Evolutionary conservation across 208 protist genomes (phyloP), one percentile per base, ranked within the genome.

Genomic region (Trypanosoma melophagium): DNA sequence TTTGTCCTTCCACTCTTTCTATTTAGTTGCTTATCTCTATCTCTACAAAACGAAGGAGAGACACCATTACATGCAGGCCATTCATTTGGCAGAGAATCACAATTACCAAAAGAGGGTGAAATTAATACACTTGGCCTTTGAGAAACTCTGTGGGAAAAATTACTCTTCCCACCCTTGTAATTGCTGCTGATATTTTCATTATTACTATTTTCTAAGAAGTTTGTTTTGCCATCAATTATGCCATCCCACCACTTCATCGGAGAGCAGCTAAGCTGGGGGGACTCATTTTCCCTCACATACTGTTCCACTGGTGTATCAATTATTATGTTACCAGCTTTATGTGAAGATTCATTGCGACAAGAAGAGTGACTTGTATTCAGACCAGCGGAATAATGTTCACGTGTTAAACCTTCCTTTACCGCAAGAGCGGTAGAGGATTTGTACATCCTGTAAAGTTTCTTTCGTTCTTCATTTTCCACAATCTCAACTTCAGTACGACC

Each of bases 391-490:
- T 1, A 7, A 35, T 35, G 38, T 8, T 7, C 25, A 56, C 17
- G 12, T 40, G 42, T 45, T 14, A 21, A 52, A 0, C 21, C 13
- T 8, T 25, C 9, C 16, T 35, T 41, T 19, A 16, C 28, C 28
- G 42, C 24, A 7, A 31, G 13, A 3, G 44, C 44, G 25, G 22
- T 9, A 53, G 58, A 19, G 0, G 19, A 14, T 17, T 42, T 44
- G 31, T 56, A 65, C 9, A 14, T 19, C n/a, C 35, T 10, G 7
- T 31, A 42, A 40, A 60, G 16, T 22, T 21, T 8, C n/a, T 25
- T 60, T 12, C 50, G 64, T 10, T 51, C 64, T 57, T 69, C 52
- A n/a, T 60, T 53, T 40, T 69, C 64, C 13, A 69, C 42, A 55
- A 69, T 69, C 35, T 69, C 64, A 57, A 69, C 17, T 28, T 69